These are phyloP conservation scores for Termitomyces titanicus DNA, from an alignment of 768 basidiomycete species.

Conservation along the genomic window DNA sequence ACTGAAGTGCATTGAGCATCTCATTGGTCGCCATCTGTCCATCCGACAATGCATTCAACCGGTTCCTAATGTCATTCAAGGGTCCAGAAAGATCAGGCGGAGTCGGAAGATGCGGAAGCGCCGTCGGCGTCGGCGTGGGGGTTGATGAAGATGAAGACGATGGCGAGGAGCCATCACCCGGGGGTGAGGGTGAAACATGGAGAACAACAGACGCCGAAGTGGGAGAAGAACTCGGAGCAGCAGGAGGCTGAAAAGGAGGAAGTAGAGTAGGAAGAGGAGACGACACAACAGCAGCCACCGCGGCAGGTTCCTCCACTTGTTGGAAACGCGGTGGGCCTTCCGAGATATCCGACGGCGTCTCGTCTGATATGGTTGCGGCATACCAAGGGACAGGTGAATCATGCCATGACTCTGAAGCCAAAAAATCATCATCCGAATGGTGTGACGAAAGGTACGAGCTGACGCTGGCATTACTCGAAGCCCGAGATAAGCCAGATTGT, in stretches of 20 bases:
- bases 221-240: slow-evolving; percentile 1
- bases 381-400: slow-evolving; percentile 19
- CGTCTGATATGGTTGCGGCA: slow-evolving; percentile 11
- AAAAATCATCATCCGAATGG: slow-evolving; percentile 62
- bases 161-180: slow-evolving; percentile 15
- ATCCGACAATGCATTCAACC: slow-evolving; percentile 56
- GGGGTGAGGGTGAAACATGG: slow-evolving; percentile 21
- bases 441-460: slow-evolving; percentile 35
- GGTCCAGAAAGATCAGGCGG: slow-evolving; percentile 48
- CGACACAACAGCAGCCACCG: slow-evolving; percentile 2
- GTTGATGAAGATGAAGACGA: slow-evolving; percentile 27
- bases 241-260: slow-evolving; percentile 27
- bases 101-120: slow-evolving; percentile 16
- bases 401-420: slow-evolving; percentile 11
- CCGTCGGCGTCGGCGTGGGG: slow-evolving; percentile 28
- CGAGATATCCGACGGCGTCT: slow-evolving; percentile 4
- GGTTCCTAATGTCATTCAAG: slow-evolving; percentile 54
- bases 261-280: slow-evolving; percentile 25
- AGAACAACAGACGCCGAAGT: slow-evolving; percentile 8
- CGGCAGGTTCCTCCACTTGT: too few species aligned
- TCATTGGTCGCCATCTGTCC: slow-evolving; percentile 59
- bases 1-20: slow-evolving; percentile 59
- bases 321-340: slow-evolving; percentile 10
- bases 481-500: slow-evolving; percentile 30
- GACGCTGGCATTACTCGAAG: slow-evolving; percentile 37